Percentiles rank a stretch among this genome's conserved stretches.
Conservation (phyloP, 2,329 filamentous ascomycete genomes). For the Colletotrichum camelliae region DNA sequence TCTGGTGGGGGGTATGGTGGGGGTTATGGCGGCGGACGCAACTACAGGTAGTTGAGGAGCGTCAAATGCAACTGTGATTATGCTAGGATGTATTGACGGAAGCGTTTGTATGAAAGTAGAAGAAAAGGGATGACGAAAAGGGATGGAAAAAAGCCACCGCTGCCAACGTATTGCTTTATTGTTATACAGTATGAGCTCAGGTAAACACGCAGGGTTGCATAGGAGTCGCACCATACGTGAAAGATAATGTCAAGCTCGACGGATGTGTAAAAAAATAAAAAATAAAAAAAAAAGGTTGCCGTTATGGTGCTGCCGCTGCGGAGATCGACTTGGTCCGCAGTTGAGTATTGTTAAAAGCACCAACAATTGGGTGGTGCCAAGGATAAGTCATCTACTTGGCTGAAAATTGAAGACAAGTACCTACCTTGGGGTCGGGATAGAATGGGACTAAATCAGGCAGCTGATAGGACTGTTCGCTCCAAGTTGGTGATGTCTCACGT, state of each 20-base stretch:
- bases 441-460: neutral
- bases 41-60: neutral
- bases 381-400: neutral
- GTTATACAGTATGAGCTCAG: neutral
- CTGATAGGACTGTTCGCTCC: neutral
- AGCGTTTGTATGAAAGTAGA: neutral
- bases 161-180: neutral
- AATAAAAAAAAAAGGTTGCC: neutral
- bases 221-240: neutral
- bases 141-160: neutral
- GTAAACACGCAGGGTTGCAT: neutral
- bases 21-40: neutral
- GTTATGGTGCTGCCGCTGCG: neutral
- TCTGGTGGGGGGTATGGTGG: neutral
- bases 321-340: neutral
- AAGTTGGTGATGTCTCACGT: neutral
- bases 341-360: neutral
- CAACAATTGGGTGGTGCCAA: no score
- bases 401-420: neutral
- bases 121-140: neutral
- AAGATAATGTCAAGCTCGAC: neutral
- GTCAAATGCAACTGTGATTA: neutral
- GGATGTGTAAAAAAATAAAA: neutral
- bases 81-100: neutral
- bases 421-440: neutral